phyloP scores from a whole-genome alignment of 345 rosid genomes.

The Syzygium oleosum region DNA sequence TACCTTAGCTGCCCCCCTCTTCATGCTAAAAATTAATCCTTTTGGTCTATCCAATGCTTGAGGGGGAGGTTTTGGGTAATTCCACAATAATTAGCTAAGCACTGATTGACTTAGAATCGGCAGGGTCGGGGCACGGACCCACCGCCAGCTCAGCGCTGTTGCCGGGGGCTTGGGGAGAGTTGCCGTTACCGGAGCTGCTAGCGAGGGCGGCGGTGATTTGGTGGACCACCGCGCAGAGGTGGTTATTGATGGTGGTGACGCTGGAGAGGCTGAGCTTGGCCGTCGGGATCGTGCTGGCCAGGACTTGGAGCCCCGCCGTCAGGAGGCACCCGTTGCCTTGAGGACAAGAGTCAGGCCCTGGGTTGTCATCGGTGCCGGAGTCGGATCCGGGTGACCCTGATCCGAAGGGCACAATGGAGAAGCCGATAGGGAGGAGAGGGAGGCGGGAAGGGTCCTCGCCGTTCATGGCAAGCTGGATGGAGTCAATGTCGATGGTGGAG shows the following conservation, averaged over 20 bases:
- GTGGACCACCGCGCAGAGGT: slow-evolving; percentile 54
- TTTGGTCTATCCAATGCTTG: neutral
- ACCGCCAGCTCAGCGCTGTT: neutral
- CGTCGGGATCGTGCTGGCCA: slow-evolving; percentile 57
- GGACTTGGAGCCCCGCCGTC: slow-evolving; percentile 79
- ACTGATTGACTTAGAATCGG: neutral
- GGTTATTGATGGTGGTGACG: slow-evolving; percentile 53
- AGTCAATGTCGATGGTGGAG: slow-evolving; percentile 60
- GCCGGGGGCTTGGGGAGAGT: slow-evolving; percentile 1
- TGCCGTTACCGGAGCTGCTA: slow-evolving; percentile 19
- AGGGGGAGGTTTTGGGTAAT: neutral
- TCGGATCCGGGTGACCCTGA: neutral
- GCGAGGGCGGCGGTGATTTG: slow-evolving; percentile 56
- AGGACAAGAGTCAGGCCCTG: neutral
- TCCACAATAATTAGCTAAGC: neutral
- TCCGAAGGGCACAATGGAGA: slow-evolving; percentile 42
- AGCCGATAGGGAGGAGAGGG: slow-evolving; percentile 77
- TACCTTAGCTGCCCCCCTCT: neutral
- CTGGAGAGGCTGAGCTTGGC: slow-evolving; percentile 71
- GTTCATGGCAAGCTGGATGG: slow-evolving; percentile 71
- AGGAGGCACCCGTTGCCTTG: slow-evolving; percentile 43
- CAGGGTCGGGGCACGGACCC: neutral
- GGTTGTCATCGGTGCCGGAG: neutral
- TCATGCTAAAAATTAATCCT: neutral
- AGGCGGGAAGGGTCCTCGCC: slow-evolving; percentile 70